A percentile compares a stretch with the other conserved stretches of the same genome.
phyloP scores from a whole-genome alignment of 768 basidiomycete genomes.

The Mrakia hoshinonis region DNA sequence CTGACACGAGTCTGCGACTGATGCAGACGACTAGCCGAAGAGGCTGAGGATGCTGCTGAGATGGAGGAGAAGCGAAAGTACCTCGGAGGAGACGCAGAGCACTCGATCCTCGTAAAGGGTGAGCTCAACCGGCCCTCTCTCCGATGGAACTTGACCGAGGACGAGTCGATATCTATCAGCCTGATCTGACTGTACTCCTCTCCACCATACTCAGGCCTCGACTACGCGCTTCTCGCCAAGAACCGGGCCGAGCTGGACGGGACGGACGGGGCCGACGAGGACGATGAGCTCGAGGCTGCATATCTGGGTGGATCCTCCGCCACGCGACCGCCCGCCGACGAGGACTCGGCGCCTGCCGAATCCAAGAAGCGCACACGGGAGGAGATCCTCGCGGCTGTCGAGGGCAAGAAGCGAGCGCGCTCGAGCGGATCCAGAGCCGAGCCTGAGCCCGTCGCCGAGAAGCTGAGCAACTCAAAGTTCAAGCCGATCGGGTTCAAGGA shows the following conservation, averaged over 20 bases:
- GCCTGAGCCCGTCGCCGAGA: conserved; percentile 31
- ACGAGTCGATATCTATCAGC: neutral
- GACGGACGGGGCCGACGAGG: conserved; percentile 53
- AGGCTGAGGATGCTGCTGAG: conserved; percentile 55
- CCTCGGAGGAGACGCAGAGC: conserved; percentile 74
- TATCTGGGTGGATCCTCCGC: conserved; percentile 44
- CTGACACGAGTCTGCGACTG: conserved; percentile 43
- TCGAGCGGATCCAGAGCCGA: conserved; percentile 30
- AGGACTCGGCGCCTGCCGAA: conserved; percentile 3
- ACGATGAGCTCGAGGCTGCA: conserved; percentile 71
- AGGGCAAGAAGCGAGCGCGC: conserved; percentile 49
- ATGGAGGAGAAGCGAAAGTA: conserved; percentile 61
- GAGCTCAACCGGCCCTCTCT: neutral
- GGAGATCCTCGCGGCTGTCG: conserved; percentile 64
- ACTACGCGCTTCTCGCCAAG: conserved; percentile 74
- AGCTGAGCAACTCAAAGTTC: conserved; percentile 41
- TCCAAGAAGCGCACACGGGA: conserved; percentile 64
- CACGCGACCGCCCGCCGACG: conserved; percentile 6
- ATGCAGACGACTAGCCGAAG: conserved; percentile 39
- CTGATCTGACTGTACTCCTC: neutral
- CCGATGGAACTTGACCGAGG: neutral
- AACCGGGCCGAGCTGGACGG: conserved; percentile 57
- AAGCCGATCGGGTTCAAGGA: conserved; percentile 55
- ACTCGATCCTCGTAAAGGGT: conserved; percentile 72
- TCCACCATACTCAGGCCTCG: conserved; percentile 51